Base-by-base conservation (phyloP, 257 asterid genomes). In the Ligustrum vulgare region DNA sequence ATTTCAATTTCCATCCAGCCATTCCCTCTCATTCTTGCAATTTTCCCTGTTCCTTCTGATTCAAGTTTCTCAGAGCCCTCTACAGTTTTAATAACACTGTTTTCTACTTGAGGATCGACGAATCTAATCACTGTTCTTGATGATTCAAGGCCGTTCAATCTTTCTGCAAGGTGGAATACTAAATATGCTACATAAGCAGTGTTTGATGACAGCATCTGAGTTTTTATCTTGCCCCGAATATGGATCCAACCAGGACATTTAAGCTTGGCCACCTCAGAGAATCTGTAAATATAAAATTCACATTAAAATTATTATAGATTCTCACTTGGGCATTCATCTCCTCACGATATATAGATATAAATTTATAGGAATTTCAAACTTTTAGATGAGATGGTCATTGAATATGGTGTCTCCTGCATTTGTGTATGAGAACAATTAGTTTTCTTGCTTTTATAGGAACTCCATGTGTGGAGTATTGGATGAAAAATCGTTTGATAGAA, bases 1-100 rank as follows among this genome's bases (percentile, higher is more conserved):
- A 89, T 69, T 22, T 82, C 84, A 2, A 89, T 79, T 82, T 91
- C 97, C 83, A 82, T 33, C 97, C 95, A 89, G 47, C 93, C 91
- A 33, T 87, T 91, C 0, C 56, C 76, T 70, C 93, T 86, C 71
- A 9, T 56, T 49, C 15, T 36, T 5, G 91, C 80, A 36, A 73
- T 72, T 32, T 83, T 81, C 62, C 88, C 90, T 11, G 81, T 79
- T 70, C 71, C 83, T 71, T 82, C 72, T 10, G 79, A 62, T 65
- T 49, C 77, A 39, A 16, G 37, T 64, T 9, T 70, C 77, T 28
- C 22, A 56, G 70, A 9, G 67, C 31, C 36, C 20, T 56, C 35
- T 20, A 67, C 63, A 10, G 72, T 37, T 64, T 62, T 49, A 54
- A 25, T 75, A 78, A 18, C 6, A 69, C 60, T 32, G 37, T 54